Evolutionary conservation across 345 rosid genomes (phyloP), one percentile per base, ranked within the genome.

Genomic region (Ceriops tagal): DNA sequence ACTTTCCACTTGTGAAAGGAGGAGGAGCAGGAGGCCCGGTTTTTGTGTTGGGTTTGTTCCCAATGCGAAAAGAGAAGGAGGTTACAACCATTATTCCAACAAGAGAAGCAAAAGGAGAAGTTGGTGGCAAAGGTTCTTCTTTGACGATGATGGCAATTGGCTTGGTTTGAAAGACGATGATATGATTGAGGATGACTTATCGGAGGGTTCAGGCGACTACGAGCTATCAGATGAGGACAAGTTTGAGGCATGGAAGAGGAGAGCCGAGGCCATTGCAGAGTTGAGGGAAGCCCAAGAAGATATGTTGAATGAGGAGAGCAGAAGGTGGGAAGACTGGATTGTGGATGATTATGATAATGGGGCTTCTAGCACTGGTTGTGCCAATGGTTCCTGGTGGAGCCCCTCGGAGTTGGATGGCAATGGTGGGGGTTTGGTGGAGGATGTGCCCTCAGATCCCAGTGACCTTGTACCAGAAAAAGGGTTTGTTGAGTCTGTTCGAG

Each of bases 311-410:
- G 87, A 85, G 82, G 93, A 83, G 81, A 82, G 86, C 37, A 81
- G 92, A 74, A 84, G 84, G 69, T 93, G 98, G 98, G 97, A 93
- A 85, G 97, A 93, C 60, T 93, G 98, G 98, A 80, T 93, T 65
- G 82, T 82, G 61, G 90, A 84, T 63, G 88, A 82, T 52, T 62
- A 43, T 59, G 69, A 63, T 6, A 59, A 60, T 71, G 65, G 70
- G 28, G 31, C 73, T 67, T 55, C 70, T 57, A 20, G 31, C 49
- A 26, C 35, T 64, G 55, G 27, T 64, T 7, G 20, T 24, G 31
- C 8, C 35, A 59, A 69, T 52, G 78, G 75, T 63, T 78, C 82
- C 34, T 81, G 87, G 66, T 83, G 89, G 89, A 85, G 76, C 66
- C 75, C 49, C 49, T 13, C 71, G 57, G 83, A 81, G 22, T 84